phyloP scores from a whole-genome alignment of 345 rosid species.

The Rhodamnia rubescens region DNA sequence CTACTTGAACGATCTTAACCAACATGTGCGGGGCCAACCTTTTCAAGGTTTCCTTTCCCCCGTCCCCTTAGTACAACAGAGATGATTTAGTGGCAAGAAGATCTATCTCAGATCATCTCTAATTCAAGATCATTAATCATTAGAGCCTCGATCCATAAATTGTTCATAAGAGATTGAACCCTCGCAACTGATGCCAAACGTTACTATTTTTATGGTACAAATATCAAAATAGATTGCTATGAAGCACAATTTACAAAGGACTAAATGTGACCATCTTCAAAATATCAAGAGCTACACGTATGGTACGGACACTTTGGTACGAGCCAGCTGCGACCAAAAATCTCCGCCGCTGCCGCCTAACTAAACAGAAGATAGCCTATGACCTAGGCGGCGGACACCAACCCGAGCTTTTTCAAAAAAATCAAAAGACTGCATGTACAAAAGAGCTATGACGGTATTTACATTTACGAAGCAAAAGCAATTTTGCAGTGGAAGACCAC shows the following conservation, averaged over 20 bases:
- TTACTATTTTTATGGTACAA: background rate
- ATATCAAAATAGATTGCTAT: background rate
- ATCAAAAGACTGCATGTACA: background rate
- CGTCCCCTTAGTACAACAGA: background rate
- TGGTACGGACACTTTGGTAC: background rate
- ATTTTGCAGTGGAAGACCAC: background rate
- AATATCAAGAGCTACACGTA: background rate
- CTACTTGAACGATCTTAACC: background rate
- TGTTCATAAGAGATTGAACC: background rate
- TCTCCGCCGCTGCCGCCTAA: background rate
- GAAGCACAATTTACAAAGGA: background rate
- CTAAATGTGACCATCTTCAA: background rate
- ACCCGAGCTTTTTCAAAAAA: background rate
- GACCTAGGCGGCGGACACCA: background rate
- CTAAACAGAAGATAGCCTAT: background rate
- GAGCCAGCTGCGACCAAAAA: background rate
- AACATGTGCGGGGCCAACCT: background rate
- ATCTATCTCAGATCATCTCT: background rate
- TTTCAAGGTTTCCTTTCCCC: background rate
- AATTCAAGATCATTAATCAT: background rate
- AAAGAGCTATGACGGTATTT: background rate
- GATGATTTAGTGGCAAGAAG: background rate
- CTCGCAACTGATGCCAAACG: background rate
- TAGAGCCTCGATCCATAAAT: background rate
- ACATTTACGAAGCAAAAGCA: background rate